Conservation (phyloP, 306 rosid genomes). For the Carpinus fangiana region DNA sequence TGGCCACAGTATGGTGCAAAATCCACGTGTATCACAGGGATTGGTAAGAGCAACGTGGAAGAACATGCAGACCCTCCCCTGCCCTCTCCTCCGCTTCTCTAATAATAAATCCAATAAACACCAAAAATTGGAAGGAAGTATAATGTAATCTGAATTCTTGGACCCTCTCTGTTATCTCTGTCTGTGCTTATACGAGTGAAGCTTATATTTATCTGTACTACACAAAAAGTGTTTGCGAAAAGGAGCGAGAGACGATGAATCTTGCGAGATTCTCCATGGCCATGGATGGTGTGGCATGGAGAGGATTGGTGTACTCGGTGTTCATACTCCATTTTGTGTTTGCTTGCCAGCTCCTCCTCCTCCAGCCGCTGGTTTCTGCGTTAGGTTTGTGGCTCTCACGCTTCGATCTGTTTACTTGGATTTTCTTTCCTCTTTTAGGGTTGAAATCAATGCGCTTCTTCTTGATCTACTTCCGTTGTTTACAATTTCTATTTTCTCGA, state of each 20-base stretch:
- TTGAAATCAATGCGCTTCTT: not conserved
- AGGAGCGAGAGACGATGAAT: conserved; percentile 32
- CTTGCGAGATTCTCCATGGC: conserved; percentile 34
- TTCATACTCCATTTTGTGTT: conserved; percentile 76
- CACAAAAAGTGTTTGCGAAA: not conserved
- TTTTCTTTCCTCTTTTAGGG: not conserved
- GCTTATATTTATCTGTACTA: not conserved
- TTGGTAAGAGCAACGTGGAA: conserved; percentile 58
- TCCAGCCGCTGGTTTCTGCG: conserved; percentile 93
- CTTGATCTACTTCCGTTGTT: not conserved
- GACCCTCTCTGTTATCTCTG: not conserved
- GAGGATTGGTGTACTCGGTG: conserved; percentile 57
- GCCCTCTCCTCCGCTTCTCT: not conserved
- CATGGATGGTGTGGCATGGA: conserved; percentile 62
- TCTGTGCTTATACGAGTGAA: not conserved
- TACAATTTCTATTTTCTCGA: not conserved
- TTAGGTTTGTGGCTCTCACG: conserved; percentile 43
- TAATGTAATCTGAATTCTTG: not conserved
- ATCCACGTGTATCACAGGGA: conserved; percentile 36
- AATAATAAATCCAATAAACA: too few species aligned
- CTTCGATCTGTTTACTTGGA: conserved; percentile 30
- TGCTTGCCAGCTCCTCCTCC: conserved; percentile 72
- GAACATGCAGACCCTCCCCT: conserved; percentile 21
- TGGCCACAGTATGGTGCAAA: not conserved
- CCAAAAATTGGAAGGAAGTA: not conserved